These are phyloP conservation scores for Chlamydomonas applanata DNA, from an alignment of 139 green algal genomes.

Conservation along the genomic window DNA sequence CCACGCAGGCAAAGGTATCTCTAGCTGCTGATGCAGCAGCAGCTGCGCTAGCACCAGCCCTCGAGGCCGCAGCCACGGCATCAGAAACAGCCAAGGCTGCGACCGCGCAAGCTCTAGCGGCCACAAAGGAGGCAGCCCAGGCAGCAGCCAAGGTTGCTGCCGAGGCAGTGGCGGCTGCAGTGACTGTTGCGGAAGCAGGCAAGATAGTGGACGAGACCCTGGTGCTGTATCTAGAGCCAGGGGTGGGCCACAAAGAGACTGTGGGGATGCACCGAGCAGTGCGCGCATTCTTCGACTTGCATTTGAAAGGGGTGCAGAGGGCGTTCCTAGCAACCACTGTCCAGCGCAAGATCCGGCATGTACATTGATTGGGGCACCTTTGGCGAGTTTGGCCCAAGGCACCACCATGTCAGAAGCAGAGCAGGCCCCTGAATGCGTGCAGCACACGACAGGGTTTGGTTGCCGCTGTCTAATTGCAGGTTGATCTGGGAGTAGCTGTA, in stretches of 20 bases:
- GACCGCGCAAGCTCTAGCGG: neutral
- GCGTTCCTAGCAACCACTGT: too few relatives aligned
- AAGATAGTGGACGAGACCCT: slow-evolving; percentile 1
- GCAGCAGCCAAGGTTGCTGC: neutral
- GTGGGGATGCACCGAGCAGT: slow-evolving; percentile 22
- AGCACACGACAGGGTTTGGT: too few relatives aligned
- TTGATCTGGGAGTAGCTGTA: too few relatives aligned
- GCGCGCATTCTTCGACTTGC: slow-evolving; percentile 19
- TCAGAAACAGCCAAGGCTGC: neutral
- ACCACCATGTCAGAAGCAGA: too few relatives aligned
- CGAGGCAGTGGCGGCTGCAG: neutral
- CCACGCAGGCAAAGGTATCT: neutral
- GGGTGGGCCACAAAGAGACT: slow-evolving; percentile 32
- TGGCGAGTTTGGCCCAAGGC: too few relatives aligned
- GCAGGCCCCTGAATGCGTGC: too few relatives aligned
- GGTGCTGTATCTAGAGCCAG: slow-evolving; percentile 11
- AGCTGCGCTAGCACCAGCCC: neutral
- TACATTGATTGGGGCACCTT: too few relatives aligned
- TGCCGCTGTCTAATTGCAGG: too few relatives aligned
- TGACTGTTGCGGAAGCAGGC: neutral
- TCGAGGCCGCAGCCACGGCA: neutral
- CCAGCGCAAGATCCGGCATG: too few relatives aligned
- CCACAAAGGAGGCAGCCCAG: neutral
- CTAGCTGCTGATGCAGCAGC: neutral
- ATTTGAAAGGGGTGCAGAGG: slow-evolving; percentile 7